A percentile compares a stretch with the other conserved stretches of the same genome.
These are phyloP conservation scores for Boletus patriciae DNA, from an alignment of 768 basidiomycete species.

Conservation along the genomic window DNA sequence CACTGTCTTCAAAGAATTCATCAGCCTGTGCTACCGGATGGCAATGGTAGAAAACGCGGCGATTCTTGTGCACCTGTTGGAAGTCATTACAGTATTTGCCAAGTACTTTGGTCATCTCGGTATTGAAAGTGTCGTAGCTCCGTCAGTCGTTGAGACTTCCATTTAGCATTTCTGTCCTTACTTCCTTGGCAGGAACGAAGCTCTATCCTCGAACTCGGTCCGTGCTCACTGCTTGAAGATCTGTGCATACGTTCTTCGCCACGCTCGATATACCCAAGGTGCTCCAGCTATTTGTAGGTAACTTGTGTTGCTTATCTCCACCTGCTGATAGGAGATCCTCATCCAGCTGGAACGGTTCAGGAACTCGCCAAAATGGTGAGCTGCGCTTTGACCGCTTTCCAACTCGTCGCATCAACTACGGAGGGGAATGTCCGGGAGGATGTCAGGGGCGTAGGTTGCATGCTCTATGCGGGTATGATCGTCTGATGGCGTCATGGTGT, in stretches of 20 bases:
- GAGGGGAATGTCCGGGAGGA: constrained; percentile 64
- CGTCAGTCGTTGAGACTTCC: constrained; percentile 13
- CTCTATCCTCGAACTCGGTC: constrained; percentile 29
- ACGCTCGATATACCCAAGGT: constrained; percentile 59
- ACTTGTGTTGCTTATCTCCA: not conserved
- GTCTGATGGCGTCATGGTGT: not conserved
- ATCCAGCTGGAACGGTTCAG: constrained; percentile 54
- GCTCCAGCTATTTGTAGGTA: constrained; percentile 52
- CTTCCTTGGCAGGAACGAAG: constrained; percentile 30
- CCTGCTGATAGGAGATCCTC: constrained; percentile 12
- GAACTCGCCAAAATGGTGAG: constrained; percentile 61
- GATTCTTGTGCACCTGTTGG: constrained; percentile 71
- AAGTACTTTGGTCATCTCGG: constrained; percentile 34
- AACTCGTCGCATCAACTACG: constrained; percentile 56
- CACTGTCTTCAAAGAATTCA: constrained; percentile 85
- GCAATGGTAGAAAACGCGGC: constrained; percentile 80
- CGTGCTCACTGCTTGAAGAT: constrained; percentile 76
- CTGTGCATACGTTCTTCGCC: constrained; percentile 76
- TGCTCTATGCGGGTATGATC: constrained; percentile 69
- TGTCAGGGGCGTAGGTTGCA: constrained; percentile 72
- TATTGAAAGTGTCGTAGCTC: constrained; percentile 20
- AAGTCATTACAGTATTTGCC: constrained; percentile 63
- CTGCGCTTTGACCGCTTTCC: constrained; percentile 61
- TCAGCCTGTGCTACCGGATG: constrained; percentile 84
- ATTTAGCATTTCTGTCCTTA: not conserved